A percentile compares a stretch with the other conserved stretches of the same genome.
These are phyloP conservation scores for Apiospora kogelbergensis DNA, from an alignment of 2,329 filamentous ascomycete genomes.

Conservation along the genomic window DNA sequence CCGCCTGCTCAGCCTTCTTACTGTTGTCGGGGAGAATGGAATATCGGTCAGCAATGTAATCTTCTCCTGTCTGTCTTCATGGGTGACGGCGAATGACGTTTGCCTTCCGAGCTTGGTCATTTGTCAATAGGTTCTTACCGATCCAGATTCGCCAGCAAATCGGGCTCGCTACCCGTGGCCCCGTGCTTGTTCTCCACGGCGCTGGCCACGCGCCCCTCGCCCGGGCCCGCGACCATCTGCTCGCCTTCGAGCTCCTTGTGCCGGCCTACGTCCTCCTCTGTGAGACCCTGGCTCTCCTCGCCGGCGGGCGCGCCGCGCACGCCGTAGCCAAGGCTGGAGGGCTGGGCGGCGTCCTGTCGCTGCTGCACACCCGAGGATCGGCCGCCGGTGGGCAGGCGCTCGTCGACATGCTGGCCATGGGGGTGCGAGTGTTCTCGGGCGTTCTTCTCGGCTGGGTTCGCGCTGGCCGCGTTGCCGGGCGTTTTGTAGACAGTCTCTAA, in stretches of 20 bases:
- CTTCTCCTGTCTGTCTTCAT: too few species aligned
- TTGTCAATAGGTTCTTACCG: constrained; percentile 23
- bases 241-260: constrained; percentile 29
- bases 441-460: constrained; percentile 24
- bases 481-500: constrained; percentile 24
- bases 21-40: constrained; percentile 13
- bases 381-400: constrained; percentile 19
- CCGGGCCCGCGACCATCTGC: constrained; percentile 26
- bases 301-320: constrained; percentile 24
- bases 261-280: constrained; percentile 21
- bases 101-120: background rate
- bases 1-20: constrained; percentile 26
- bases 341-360: constrained; percentile 19
- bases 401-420: constrained; percentile 16
- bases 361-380: constrained; percentile 8
- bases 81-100: background rate
- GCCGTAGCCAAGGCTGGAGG: constrained; percentile 28
- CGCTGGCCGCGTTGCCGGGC: constrained; percentile 25
- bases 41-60: background rate
- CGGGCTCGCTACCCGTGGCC: constrained; percentile 27
- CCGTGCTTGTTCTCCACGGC: constrained; percentile 28
- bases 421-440: constrained; percentile 17
- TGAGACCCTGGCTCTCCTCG: constrained; percentile 23
- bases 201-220: constrained; percentile 28
- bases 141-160: constrained; percentile 30